Base-by-base conservation (phyloP, 371 early-diverging fungal species). In the Mucor racemosus region DNA sequence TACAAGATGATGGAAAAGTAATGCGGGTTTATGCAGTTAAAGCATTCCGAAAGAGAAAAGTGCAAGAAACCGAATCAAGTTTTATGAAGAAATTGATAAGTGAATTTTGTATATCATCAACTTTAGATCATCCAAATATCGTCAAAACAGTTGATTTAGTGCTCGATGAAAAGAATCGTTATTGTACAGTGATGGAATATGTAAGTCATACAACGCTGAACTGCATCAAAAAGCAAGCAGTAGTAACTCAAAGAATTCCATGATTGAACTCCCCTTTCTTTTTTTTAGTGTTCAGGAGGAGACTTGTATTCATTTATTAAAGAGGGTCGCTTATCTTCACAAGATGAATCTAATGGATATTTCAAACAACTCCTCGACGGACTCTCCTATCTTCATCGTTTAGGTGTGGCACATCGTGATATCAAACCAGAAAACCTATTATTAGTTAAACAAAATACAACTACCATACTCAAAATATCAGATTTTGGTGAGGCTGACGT, bases 401-500 rank as follows among this genome's bases (percentile, higher is more conserved):
- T 92, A 56, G 99, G 99, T 38, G 95, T 93, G 61, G 88, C 88
- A 58, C 90, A 90, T 65, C 89, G 99, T 14, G 93, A 95, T 67
- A 88, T 94, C 68, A 94, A 94, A 68, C 91, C 93, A 11, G 94
- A 99, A 79, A 99, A 99, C 78, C 77, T 99, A 40, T 79, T 99
- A 2, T 72, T 99, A 54, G 78, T 97, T 8, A 73, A 97, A 59
- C 94, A 94, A 65, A 93, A 94, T 63, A 86, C 90, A 59, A 87
- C 88, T 1, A 54, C 33, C 10, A 85, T 87, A 15, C 74, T 99
- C 64, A 99, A 99, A 80, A 97, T 99, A 68, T 93, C 97, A 17
- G 99, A 99, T 78, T 99, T 98, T 89, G 97, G 98, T 19, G 95
- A 96, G 11, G 92, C 97, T 1, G 93, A 92, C 58, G 95, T 97